Conservation (phyloP, 176 grass and related monocot genomes). For the Pontederia crassipes region DNA sequence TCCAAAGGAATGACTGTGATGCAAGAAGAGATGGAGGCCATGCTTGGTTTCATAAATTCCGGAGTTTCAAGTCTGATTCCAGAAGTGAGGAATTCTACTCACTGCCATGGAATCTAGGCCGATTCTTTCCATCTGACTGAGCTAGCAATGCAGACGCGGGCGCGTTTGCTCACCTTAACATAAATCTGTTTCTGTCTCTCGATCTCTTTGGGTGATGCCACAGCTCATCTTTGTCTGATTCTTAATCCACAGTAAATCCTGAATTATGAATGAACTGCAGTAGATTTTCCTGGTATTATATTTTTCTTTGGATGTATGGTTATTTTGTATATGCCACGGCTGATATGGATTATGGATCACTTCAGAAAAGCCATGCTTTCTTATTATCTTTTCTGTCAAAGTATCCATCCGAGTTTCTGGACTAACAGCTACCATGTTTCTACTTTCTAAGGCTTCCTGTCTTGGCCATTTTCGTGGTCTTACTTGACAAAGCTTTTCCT, state of each 20-base stretch:
- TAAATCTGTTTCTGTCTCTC: not conserved
- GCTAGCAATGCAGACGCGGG: not conserved
- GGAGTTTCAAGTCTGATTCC: constrained; percentile 56
- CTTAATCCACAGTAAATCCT: not conserved
- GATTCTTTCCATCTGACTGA: constrained; percentile 69
- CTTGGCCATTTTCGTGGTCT: too few relatives aligned
- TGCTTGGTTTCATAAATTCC: constrained; percentile 90
- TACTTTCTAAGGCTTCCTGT: too few relatives aligned
- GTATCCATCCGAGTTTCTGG: too few relatives aligned
- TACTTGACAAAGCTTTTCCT: too few relatives aligned
- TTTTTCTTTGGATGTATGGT: not conserved
- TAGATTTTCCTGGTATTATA: constrained; percentile 20
- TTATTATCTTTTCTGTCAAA: too few relatives aligned
- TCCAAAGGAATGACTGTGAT: constrained; percentile 34
- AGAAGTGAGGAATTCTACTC: constrained; percentile 87
- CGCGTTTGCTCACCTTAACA: not conserved
- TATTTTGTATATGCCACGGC: not conserved
- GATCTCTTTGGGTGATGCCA: not conserved
- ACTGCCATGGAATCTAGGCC: constrained; percentile 67
- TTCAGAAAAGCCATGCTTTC: too few relatives aligned
- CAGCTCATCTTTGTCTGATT: constrained; percentile 29
- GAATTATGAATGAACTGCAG: not conserved
- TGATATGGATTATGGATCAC: not conserved
- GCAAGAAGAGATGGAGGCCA: constrained; percentile 73
- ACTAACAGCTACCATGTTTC: too few relatives aligned